Evolutionary conservation across 2,329 filamentous ascomycete genomes (phyloP), one percentile per base, ranked within the genome.

Genomic region (Trichoderma brevicompactum): DNA sequence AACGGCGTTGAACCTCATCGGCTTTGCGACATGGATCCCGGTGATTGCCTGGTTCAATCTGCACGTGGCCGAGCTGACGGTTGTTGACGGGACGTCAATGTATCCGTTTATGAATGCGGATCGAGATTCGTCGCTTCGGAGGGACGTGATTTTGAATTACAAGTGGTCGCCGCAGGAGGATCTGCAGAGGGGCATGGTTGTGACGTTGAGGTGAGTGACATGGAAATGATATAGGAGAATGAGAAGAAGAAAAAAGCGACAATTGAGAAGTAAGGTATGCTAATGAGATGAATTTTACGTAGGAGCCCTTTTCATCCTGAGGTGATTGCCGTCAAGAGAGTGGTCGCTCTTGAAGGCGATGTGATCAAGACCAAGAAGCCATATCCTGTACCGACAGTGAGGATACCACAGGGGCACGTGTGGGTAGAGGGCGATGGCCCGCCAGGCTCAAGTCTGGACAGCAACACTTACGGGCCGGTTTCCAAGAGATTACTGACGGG

Each of bases 381-480:
- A 17, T 90, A 87, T 73, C 83, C 86, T 8, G 75, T 82, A 15
- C 70, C 79, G 1, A 82, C 77, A 8, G 80, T 91, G 52, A 83
- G 84, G 68, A 86, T 99, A 23, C 94, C 94, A 5, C 84, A 84
- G 68, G 92, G 92, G 17, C 94, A 98, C 79, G 84, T 98, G 34
- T 99, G 95, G 95, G 87, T 99, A 1, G 94, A 98, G 75, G 95
- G 95, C 1, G 95, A 99, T 74, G 92, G 90, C 12, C 85, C 85
- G 72, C 85, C 86, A 71, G 83, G 85, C 58, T 85, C 86, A 71
- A 92, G 87, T 64, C 76, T 89, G 66, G 95, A 99, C 79, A 97
- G 93, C 77, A 96, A 97, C 78, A 87, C 87, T 12, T 97, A 96
- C 76, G 95, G 95, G 1, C 92, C 95, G 4, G 87, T 96, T 54